phyloP scores from a whole-genome alignment of 2,329 filamentous ascomycete genomes.

The Lachnellula suecica region DNA sequence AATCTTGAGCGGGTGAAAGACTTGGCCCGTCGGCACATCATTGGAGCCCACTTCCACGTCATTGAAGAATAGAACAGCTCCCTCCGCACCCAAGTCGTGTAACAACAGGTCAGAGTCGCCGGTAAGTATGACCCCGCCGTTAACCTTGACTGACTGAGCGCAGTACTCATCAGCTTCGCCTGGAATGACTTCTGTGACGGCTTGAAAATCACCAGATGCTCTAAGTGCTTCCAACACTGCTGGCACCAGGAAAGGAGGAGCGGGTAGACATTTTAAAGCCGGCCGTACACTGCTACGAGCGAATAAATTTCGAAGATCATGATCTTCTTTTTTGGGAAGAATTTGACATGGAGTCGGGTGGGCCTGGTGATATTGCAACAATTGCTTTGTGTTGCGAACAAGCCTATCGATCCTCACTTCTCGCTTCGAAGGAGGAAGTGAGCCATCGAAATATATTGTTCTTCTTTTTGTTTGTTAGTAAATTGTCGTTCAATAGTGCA shows the following conservation, averaged over 20 bases:
- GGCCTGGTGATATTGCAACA: constrained; percentile 24
- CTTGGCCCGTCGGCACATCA: constrained; percentile 18
- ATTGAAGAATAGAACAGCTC: constrained; percentile 66
- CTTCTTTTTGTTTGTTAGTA: constrained; percentile 42
- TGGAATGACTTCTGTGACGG: constrained; percentile 60
- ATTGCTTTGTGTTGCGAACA: constrained; percentile 21
- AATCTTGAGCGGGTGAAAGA: constrained; percentile 43
- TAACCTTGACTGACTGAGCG: constrained; percentile 58
- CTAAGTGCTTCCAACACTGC: constrained; percentile 70
- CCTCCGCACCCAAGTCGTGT: constrained; percentile 63
- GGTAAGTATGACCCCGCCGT: constrained; percentile 64
- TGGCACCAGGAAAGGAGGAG: constrained; percentile 71
- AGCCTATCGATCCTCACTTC: constrained; percentile 27
- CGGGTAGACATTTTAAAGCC: constrained; percentile 35
- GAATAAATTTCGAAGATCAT: constrained; percentile 19
- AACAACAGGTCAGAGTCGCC: constrained; percentile 86
- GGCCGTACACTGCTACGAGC: constrained; percentile 18
- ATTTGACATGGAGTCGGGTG: constrained; percentile 16
- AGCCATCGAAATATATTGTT: constrained; percentile 84
- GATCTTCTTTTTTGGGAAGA: constrained; percentile 1
- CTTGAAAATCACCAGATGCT: constrained; percentile 40
- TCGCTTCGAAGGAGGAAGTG: constrained; percentile 56
- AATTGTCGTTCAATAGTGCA: no score
- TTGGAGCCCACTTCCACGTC: constrained; percentile 46
- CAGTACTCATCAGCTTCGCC: constrained; percentile 87